phyloP scores from a whole-genome alignment of 225 moss, liverwort and hornwort genomes.

The Antitrichia curtipendula region DNA sequence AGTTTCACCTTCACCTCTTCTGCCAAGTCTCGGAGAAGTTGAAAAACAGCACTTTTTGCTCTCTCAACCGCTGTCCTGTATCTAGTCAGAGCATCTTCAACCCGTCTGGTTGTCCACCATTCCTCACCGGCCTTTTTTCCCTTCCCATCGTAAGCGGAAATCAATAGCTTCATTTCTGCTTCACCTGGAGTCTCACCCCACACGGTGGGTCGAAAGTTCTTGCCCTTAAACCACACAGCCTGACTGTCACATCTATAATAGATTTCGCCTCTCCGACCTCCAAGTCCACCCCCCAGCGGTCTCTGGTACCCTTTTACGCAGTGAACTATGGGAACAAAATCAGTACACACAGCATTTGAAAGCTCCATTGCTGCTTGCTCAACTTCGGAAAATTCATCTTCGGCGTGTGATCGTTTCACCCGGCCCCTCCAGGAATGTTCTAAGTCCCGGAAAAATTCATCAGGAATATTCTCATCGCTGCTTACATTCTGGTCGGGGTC shows the following conservation, averaged over 20 bases:
- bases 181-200: slow-evolving; percentile 74
- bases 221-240: slow-evolving; percentile 79
- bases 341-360: slow-evolving; percentile 24
- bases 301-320: slow-evolving; percentile 44
- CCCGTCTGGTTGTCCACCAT: slow-evolving; percentile 62
- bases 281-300: slow-evolving; percentile 45
- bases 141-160: slow-evolving; percentile 65
- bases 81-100: slow-evolving; percentile 49
- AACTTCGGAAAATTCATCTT: slow-evolving; percentile 56
- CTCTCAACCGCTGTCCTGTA: slow-evolving; percentile 61
- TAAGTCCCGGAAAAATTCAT: slow-evolving; percentile 79
- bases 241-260: slow-evolving; percentile 45
- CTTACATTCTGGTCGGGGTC: slow-evolving; percentile 56
- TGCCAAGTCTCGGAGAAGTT: slow-evolving; percentile 59
- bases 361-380: slow-evolving; percentile 52
- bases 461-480: slow-evolving; percentile 52
- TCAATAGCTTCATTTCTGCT: slow-evolving; percentile 61
- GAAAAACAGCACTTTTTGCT: slow-evolving; percentile 48
- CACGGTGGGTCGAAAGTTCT: slow-evolving; percentile 50
- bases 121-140: slow-evolving; percentile 80
- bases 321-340: slow-evolving; percentile 62
- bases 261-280: slow-evolving; percentile 57
- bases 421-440: slow-evolving; percentile 75
- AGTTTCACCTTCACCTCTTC: slow-evolving; percentile 64
- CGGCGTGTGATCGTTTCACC: slow-evolving; percentile 59